Conservation (phyloP, 2,329 filamentous ascomycete genomes). For the Penicillium thymicola region DNA sequence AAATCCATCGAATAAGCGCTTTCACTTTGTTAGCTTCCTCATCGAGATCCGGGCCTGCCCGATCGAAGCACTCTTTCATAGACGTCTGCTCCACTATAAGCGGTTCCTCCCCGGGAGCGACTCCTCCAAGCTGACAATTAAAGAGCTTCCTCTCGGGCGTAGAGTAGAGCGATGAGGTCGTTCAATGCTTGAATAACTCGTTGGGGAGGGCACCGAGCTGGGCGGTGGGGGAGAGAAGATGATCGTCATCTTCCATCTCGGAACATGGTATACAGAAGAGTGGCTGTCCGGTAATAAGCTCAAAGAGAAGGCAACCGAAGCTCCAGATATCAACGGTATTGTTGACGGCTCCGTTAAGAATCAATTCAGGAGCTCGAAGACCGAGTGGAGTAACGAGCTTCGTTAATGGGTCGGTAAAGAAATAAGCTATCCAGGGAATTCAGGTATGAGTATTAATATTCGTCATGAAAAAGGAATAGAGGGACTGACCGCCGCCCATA, state of each 20-base stretch:
- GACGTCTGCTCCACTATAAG: too few species aligned
- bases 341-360: conserved; percentile 23
- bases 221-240: conserved; percentile 28
- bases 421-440: conserved; percentile 19
- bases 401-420: conserved; percentile 22
- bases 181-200: conserved; percentile 24
- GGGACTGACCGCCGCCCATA: conserved; percentile 27
- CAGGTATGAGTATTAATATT: conserved; percentile 4
- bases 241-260: conserved; percentile 28
- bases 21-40: too few species aligned
- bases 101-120: too few species aligned
- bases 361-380: conserved; percentile 30
- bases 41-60: too few species aligned
- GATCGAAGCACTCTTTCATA: too few species aligned
- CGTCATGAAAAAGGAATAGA: conserved; percentile 1
- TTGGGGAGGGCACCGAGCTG: conserved; percentile 27
- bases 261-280: conserved; percentile 23
- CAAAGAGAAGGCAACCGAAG: conserved; percentile 33
- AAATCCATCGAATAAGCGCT: too few species aligned
- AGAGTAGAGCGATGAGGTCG: conserved; percentile 26
- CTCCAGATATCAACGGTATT: conserved; percentile 31
- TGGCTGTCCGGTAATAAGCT: conserved; percentile 29
- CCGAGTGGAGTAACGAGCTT: conserved; percentile 23
- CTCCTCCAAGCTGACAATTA: too few species aligned
- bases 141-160: conserved; percentile 10